phyloP scores from a whole-genome alignment of 2,329 filamentous ascomycete species.

The Trichoderma sp. region DNA sequence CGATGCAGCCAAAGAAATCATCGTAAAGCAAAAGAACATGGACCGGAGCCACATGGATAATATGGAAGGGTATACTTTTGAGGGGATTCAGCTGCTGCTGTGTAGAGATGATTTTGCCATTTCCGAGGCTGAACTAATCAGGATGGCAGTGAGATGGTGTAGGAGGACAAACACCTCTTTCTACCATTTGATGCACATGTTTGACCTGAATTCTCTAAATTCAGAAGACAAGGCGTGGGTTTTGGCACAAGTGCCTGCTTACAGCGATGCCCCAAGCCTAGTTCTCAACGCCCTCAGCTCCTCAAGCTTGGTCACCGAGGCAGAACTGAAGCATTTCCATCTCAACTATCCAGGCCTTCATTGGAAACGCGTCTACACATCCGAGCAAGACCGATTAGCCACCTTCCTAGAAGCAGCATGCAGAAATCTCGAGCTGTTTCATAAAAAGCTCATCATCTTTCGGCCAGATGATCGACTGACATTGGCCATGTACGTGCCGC shows the following conservation, averaged over 20 bases:
- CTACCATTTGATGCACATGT: constrained; percentile 29
- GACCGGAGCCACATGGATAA: constrained; percentile 5
- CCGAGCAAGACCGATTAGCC: constrained; percentile 32
- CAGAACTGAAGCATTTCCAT: constrained; percentile 33
- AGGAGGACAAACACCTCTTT: constrained; percentile 27
- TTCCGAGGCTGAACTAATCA: constrained; percentile 38
- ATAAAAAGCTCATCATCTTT: constrained; percentile 40
- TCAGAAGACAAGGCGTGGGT: constrained; percentile 38
- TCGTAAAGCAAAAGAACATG: constrained; percentile 6
- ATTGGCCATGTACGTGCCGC: constrained; percentile 39
- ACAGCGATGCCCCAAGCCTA: constrained; percentile 27
- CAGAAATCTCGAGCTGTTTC: constrained; percentile 34
- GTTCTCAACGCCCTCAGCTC: constrained; percentile 38
- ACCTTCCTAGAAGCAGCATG: constrained; percentile 34
- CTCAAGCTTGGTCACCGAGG: constrained; percentile 31
- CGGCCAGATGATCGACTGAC: constrained; percentile 34
- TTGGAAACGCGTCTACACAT: constrained; percentile 39
- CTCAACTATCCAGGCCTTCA: constrained; percentile 34
- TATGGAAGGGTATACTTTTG: constrained; percentile 25
- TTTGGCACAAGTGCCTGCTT: constrained; percentile 32
- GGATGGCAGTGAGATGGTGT: constrained; percentile 36
- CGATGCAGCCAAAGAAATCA: constrained; percentile 25
- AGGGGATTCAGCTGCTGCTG: constrained; percentile 33
- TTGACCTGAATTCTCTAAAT: constrained; percentile 33
- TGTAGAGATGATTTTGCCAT: constrained; percentile 35